Evolutionary conservation across 2,329 filamentous ascomycete genomes (phyloP), one percentile per base, ranked within the genome.

Genomic region (Ophioceras dolichostomum): DNA sequence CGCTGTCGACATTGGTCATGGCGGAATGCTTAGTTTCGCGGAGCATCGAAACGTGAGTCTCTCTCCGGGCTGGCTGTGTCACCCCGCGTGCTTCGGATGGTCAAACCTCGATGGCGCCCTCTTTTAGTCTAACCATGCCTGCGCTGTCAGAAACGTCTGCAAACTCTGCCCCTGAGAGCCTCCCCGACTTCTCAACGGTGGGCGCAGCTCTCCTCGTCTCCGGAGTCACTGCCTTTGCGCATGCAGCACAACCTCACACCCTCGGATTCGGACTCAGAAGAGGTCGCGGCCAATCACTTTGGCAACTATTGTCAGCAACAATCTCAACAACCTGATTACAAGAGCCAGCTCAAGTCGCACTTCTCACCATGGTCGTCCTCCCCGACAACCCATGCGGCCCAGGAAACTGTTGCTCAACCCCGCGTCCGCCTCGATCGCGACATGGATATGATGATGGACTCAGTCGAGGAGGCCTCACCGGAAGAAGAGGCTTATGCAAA

Each of bases 391-490:
- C 6, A 19, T 14, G 12, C 14, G 5, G 20, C 19, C 10, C 32
- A 34, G 13, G 32, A 34, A 34, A 21, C 20, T 34, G 32, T 21
- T 34, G 32, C 32, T 4, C 32, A 26, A 21, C 19, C 16, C 32
- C 17, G 6, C 4, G 16, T n/a, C 8, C 35, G 42, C 30, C 29
- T 52, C 18, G 60, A 69, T 41, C 50, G 57, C 31, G 68, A 72
- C 40, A 64, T 67, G 54, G 65, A 73, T 42, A 69, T 73, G 68
- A 59, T 59, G 47, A 60, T 67, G 38, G 60, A 66, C 41, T 51
- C 49, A 10, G 17, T 32, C 13, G 48, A 46, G 6, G 46, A 49
- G 14, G 41, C 48, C 34, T 39, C 43, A 20, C 41, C 45, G 18
- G 39, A 35, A 9, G 33, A 37, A 14, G 36, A 34, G 34, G 27